Evolutionary conservation across 2,329 filamentous ascomycete species (phyloP).

Genomic region (Alternaria solani): DNA sequence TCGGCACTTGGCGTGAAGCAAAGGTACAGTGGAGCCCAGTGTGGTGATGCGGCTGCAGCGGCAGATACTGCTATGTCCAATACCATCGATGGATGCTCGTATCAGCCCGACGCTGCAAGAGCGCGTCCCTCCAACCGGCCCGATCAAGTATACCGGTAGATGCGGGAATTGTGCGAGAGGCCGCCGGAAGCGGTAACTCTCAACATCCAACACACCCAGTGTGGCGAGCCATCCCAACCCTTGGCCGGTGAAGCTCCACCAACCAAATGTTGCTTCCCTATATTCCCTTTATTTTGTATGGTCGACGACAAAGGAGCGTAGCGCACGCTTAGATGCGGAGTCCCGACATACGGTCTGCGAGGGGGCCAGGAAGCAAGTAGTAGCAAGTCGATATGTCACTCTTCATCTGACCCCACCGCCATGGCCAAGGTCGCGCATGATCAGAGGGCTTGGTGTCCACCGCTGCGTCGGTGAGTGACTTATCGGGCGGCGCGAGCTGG

Average conservation of each 20-base stretch:
- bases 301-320: background rate
- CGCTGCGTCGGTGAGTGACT: background rate
- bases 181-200: conserved; percentile 8
- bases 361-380: background rate
- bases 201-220: background rate
- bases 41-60: conserved; percentile 1
- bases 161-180: conserved; percentile 14
- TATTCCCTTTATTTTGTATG: background rate
- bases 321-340: background rate
- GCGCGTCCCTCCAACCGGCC: background rate
- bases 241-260: background rate
- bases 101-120: background rate
- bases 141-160: background rate
- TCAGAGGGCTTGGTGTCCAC: background rate
- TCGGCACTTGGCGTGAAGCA: background rate
- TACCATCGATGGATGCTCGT: background rate
- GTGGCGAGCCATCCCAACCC: background rate
- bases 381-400: conserved; percentile 16
- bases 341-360: background rate
- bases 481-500: background rate
- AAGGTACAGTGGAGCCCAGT: background rate
- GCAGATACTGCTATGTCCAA: background rate
- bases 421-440: conserved; percentile 15
- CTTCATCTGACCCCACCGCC: conserved; percentile 4
- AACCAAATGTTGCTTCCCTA: background rate